phyloP scores from a whole-genome alignment of 1,284 basidiomycete genomes.

The Fomes fomentarius region DNA sequence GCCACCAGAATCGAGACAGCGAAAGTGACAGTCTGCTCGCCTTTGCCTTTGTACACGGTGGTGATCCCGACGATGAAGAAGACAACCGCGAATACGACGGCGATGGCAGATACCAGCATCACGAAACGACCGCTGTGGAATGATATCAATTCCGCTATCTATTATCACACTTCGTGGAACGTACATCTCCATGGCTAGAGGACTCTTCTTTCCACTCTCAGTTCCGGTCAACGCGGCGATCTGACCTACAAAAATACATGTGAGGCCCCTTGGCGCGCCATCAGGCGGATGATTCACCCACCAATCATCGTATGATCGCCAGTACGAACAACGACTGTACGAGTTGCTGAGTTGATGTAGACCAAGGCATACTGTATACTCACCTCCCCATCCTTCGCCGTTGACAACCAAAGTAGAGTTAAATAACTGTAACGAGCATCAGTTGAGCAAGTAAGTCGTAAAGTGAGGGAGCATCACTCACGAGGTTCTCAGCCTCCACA shows the following conservation, averaged over 20 bases:
- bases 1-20: constrained; percentile 75
- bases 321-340: constrained; percentile 63
- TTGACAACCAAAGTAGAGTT: constrained; percentile 71
- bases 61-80: constrained; percentile 70
- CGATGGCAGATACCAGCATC: constrained; percentile 59
- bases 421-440: constrained; percentile 48
- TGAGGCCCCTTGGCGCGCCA: background rate
- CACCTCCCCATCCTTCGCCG: constrained; percentile 69
- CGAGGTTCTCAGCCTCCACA: constrained; percentile 68
- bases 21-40: constrained; percentile 63
- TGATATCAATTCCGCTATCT: background rate
- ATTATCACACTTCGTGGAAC: constrained; percentile 19
- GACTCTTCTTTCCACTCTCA: constrained; percentile 65
- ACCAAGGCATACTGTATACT: no score
- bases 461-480: constrained; percentile 37
- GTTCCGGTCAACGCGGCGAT: constrained; percentile 67
- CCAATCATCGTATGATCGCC: constrained; percentile 70
- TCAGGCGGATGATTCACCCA: constrained; percentile 25
- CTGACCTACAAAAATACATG: constrained; percentile 44
- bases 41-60: constrained; percentile 66
- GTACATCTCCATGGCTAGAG: constrained; percentile 70
- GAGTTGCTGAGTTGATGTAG: no score
- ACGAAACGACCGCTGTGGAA: constrained; percentile 56
- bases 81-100: constrained; percentile 61
- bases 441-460: no score